These are phyloP conservation scores for Ambrosiella cleistominuta DNA, from an alignment of 2,329 filamentous ascomycete species.

Conservation along the genomic window DNA sequence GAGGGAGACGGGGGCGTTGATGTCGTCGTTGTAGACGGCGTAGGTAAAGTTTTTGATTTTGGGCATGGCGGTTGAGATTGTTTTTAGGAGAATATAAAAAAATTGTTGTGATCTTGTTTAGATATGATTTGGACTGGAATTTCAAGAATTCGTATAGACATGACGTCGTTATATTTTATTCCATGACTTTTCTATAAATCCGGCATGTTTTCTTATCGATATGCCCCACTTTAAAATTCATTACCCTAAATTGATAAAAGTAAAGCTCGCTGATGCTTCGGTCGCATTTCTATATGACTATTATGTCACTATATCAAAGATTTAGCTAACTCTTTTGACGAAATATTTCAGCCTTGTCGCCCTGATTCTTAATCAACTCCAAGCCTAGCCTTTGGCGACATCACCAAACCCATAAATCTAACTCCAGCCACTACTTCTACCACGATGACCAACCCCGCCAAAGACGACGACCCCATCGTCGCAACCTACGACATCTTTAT, in stretches of 20 bases:
- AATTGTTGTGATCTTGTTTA: neutral
- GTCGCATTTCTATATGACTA: neutral
- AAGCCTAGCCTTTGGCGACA: neutral
- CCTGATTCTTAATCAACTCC: neutral
- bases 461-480: conserved; percentile 49
- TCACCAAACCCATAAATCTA: neutral
- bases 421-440: neutral
- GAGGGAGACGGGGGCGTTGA: conserved; percentile 5
- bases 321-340: neutral
- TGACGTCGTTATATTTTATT: neutral
- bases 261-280: neutral
- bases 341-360: neutral
- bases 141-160: neutral
- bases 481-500: conserved; percentile 72
- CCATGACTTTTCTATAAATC: neutral
- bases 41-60: conserved; percentile 13
- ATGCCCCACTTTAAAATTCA: neutral
- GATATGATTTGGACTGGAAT: neutral
- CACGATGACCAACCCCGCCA: conserved; percentile 14
- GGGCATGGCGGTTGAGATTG: conserved; percentile 1
- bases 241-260: neutral
- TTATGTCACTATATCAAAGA: neutral
- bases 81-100: neutral
- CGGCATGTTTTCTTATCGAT: neutral
- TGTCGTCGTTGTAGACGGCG: conserved; percentile 10